These are phyloP conservation scores for Claviceps africana DNA, from an alignment of 2,329 filamentous ascomycete genomes.

Conservation along the genomic window DNA sequence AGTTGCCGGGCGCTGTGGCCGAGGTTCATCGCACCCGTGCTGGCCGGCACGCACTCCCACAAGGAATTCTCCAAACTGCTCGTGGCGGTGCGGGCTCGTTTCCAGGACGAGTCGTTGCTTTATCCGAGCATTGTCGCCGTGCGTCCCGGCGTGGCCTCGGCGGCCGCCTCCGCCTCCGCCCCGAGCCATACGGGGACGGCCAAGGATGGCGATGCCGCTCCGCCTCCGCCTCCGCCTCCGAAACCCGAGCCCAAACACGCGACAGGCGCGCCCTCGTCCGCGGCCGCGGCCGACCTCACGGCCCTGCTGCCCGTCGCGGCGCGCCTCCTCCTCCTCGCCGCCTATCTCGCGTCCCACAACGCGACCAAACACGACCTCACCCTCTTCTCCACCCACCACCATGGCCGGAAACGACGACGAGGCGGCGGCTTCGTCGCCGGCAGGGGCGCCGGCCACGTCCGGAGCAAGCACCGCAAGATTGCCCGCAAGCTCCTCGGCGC, in stretches of 20 bases:
- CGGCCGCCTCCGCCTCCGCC: not conserved
- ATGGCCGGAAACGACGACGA: conserved; percentile 35
- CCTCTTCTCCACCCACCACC: conserved; percentile 60
- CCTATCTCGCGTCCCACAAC: conserved; percentile 74
- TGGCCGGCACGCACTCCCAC: conserved; percentile 56
- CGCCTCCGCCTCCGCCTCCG: not conserved
- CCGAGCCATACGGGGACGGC: not conserved
- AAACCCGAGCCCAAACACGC: not conserved
- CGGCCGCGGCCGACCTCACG: conserved; percentile 32
- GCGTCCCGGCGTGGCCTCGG: conserved; percentile 3
- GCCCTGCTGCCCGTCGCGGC: conserved; percentile 55
- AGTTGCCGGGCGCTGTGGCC: conserved; percentile 70
- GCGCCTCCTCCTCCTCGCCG: conserved; percentile 58
- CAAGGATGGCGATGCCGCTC: not conserved
- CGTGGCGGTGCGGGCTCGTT: conserved; percentile 52
- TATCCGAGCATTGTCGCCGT: conserved; percentile 46
- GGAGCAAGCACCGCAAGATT: conserved; percentile 53
- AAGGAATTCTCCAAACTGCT: conserved; percentile 78
- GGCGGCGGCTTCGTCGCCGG: conserved; percentile 29
- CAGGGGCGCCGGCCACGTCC: conserved; percentile 14
- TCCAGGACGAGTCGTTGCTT: conserved; percentile 59
- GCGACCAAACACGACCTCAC: conserved; percentile 56
- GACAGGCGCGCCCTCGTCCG: not conserved
- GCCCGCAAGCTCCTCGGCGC: conserved; percentile 64
- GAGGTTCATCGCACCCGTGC: conserved; percentile 65